Evolutionary conservation across 129 eudicot species (phyloP), one percentile per base, ranked within the genome.

Genomic region (Centrapalus pauciflorus): DNA sequence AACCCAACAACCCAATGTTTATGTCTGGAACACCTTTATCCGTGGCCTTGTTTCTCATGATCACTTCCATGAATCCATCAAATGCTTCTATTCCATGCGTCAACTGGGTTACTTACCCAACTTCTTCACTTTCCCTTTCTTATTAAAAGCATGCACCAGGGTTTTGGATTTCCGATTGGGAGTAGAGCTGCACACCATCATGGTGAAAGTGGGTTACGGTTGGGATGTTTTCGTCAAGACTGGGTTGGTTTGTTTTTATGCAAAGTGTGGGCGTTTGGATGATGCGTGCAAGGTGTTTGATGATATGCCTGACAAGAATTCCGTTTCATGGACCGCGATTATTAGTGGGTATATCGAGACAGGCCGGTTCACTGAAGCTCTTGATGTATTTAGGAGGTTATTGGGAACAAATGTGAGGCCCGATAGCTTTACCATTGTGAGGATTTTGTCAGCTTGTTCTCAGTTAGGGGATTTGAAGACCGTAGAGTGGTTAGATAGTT

Each of bases 281-380:
- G 85, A 85, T 61, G 97, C 97, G 6, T 80, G 59, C 63, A 82
- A 87, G 79, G 83, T 82, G 88, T 85, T 87, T 49, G 95, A 90
- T 69, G 91, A 82, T 43, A 90, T 90, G 72, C 81, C 83, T 57
- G 83, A 84, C 14, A 84, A 77, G 71, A 86, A 79, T 71, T 75
- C 74, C 6, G 92, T 78, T 21, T 77, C 83, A 6, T 90, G 87
- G 85, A 78, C 87, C 0, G 87, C 90, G 24, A 75, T 90, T 49
- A 84, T 87, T 56, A 60, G 87, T 69, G 97, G 93, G 68, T 87
- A 85, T 64, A 69, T 90, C 55, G 87, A 79, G 7, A 71, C 24
- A 46, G 76, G 84, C 26, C 62, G 40, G 67, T 78, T 77, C 40
- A 32, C 35, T 20, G 95, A 87, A 69, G 97, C 87, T 1, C 29